phyloP scores from a whole-genome alignment of 345 rosid species.

The Excoecaria agallocha region DNA sequence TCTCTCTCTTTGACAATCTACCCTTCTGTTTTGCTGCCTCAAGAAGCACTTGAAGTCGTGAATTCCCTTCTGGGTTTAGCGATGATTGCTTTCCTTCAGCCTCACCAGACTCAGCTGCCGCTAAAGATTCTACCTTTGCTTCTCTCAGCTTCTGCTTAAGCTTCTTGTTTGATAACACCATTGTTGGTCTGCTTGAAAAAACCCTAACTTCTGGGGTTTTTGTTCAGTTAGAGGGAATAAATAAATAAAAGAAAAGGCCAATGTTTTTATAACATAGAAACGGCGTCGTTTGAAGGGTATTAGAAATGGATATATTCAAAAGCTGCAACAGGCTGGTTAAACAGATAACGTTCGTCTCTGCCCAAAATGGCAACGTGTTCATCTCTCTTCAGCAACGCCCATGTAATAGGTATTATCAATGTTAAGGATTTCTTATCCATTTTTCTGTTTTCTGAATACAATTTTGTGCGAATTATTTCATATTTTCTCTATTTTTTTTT shows the following conservation, averaged over 20 bases:
- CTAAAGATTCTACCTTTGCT: constrained; percentile 41
- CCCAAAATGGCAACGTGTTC: constrained; percentile 1
- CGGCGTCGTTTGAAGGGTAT: not conserved
- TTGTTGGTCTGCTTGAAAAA: constrained; percentile 9
- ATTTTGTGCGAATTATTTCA: not conserved
- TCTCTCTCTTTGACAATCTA: constrained; percentile 76
- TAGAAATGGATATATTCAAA: not conserved
- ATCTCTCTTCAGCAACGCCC: not conserved
- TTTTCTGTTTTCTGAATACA: not conserved
- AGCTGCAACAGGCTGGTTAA: not conserved
- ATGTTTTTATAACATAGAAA: not conserved
- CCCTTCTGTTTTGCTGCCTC: constrained; percentile 58
- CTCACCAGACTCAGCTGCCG: constrained; percentile 23
- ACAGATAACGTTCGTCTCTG: not conserved
- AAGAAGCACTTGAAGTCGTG: constrained; percentile 45
- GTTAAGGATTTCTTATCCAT: too few relatives aligned
- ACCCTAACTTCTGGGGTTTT: constrained; percentile 4
- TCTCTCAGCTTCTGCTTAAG: constrained; percentile 74
- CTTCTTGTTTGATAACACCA: constrained; percentile 94
- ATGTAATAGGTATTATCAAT: not conserved
- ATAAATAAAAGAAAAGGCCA: not conserved
- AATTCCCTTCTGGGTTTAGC: constrained; percentile 19
- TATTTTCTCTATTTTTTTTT: not conserved
- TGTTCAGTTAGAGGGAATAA: not conserved
- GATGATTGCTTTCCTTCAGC: not conserved